Conservation (phyloP, 495 filamentous ascomycete species). For the Xylaria longipes region DNA sequence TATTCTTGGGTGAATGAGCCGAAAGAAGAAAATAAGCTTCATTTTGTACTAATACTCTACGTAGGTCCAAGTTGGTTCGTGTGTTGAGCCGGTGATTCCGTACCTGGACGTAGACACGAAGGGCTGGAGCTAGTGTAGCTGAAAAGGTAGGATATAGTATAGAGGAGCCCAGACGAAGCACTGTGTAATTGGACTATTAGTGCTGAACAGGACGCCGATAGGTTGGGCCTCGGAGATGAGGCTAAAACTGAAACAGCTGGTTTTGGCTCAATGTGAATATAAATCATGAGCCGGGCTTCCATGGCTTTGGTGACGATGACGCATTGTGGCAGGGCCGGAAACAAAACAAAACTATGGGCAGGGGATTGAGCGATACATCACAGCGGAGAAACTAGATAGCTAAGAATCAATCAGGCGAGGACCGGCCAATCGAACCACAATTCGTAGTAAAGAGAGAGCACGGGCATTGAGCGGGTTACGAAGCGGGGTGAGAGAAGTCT, state of each 20-base stretch:
- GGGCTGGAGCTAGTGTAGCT: not conserved
- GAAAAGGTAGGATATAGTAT: not conserved
- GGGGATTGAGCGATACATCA: not conserved
- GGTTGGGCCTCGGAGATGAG: slow-evolving; percentile 3
- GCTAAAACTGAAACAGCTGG: not conserved
- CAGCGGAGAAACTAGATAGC: not conserved
- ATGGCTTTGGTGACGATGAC: not conserved
- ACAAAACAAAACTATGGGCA: not conserved
- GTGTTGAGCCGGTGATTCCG: not conserved
- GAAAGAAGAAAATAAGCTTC: slow-evolving; percentile 8
- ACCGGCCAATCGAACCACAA: not conserved
- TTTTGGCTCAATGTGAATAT: not conserved
- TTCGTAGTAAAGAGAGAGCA: not conserved
- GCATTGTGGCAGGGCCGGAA: not conserved
- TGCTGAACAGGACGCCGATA: slow-evolving; percentile 11
- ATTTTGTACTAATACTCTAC: not conserved
- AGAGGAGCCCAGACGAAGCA: not conserved
- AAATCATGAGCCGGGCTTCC: slow-evolving; percentile 1
- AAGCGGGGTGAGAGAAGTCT: not conserved
- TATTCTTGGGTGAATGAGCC: too few relatives aligned
- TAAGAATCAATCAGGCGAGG: too few relatives aligned
- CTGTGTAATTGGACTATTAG: not conserved
- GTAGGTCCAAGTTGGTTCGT: not conserved
- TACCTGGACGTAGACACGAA: not conserved
- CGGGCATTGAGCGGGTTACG: not conserved